These are phyloP conservation scores for Fusarium sp. DNA, from an alignment of 2,329 filamentous ascomycete genomes.

Conservation along the genomic window DNA sequence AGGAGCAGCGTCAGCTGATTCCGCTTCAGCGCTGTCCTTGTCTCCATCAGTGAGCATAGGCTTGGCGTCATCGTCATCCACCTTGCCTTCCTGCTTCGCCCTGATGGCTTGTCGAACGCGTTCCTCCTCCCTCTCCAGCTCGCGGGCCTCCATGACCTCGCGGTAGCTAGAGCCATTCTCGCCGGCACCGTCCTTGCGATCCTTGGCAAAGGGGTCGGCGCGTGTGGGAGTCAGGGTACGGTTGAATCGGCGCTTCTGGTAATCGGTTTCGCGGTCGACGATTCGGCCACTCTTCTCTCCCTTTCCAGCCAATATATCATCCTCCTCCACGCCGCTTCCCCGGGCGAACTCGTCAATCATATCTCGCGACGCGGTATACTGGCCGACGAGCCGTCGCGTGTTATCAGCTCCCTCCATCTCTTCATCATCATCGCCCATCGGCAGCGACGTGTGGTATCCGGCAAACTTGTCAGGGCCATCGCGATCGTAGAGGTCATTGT, in stretches of 20 bases:
- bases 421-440: conserved; percentile 81
- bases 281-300: conserved; percentile 92
- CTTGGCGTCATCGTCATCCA: conserved; percentile 73
- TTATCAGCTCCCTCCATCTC: conserved; percentile 80
- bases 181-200: conserved; percentile 73
- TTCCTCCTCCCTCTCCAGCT: conserved; percentile 93
- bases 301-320: conserved; percentile 85
- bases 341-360: conserved; percentile 95
- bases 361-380: conserved; percentile 92
- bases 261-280: conserved; percentile 92
- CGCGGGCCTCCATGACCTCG: conserved; percentile 89
- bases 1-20: conserved; percentile 71
- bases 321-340: conserved; percentile 88
- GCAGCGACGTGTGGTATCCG: conserved; percentile 91
- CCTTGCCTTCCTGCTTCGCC: conserved; percentile 72
- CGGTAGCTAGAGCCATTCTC: conserved; percentile 85
- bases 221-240: conserved; percentile 87
- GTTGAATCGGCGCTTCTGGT: conserved; percentile 95
- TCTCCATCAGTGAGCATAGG: conserved; percentile 80
- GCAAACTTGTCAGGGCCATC: conserved; percentile 83
- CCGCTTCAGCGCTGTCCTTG: conserved; percentile 79
- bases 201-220: conserved; percentile 85
- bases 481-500: conserved; percentile 87
- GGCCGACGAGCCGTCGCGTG: conserved; percentile 85
- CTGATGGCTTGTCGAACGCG: conserved; percentile 84